phyloP scores from a whole-genome alignment of 176 grass and related monocot genomes.

The Dendrocalamus sinicus region DNA sequence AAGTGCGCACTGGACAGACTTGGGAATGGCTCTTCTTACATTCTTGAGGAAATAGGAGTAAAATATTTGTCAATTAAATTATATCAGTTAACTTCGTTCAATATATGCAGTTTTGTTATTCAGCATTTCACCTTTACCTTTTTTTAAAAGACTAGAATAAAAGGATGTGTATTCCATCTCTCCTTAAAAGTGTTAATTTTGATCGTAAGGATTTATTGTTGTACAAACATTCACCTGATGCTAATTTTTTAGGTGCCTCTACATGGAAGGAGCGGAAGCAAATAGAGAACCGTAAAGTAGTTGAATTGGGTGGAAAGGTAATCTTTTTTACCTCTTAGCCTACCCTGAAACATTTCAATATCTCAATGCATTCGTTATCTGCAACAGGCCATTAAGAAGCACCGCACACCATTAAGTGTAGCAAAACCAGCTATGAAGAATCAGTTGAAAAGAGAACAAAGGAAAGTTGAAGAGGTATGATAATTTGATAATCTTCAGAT shows the following conservation, averaged over 20 bases:
- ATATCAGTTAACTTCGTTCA: not conserved
- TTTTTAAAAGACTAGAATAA: not conserved
- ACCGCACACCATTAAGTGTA: constrained; percentile 74
- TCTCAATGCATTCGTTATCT: constrained; percentile 43
- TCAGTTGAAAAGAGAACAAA: constrained; percentile 66
- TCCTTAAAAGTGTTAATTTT: not conserved
- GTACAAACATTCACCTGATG: not conserved
- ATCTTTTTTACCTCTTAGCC: not conserved
- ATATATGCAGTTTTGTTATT: constrained; percentile 5
- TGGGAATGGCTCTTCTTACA: not conserved
- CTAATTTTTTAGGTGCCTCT: constrained; percentile 63
- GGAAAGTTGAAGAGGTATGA: constrained; percentile 82
- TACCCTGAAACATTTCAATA: constrained; percentile 21
- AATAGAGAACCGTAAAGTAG: constrained; percentile 80
- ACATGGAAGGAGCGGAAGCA: constrained; percentile 83
- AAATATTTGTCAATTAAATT: not conserved
- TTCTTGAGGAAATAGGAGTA: not conserved
- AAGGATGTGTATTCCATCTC: not conserved
- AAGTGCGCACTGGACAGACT: not conserved
- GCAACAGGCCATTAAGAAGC: constrained; percentile 77
- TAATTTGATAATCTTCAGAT: no score
- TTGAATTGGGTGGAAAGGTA: constrained; percentile 87
- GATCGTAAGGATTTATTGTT: not conserved
- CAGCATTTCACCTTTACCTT: not conserved
- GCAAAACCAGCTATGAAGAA: constrained; percentile 92